Conservation (phyloP, 768 basidiomycete genomes). For the Boletus sp. region DNA sequence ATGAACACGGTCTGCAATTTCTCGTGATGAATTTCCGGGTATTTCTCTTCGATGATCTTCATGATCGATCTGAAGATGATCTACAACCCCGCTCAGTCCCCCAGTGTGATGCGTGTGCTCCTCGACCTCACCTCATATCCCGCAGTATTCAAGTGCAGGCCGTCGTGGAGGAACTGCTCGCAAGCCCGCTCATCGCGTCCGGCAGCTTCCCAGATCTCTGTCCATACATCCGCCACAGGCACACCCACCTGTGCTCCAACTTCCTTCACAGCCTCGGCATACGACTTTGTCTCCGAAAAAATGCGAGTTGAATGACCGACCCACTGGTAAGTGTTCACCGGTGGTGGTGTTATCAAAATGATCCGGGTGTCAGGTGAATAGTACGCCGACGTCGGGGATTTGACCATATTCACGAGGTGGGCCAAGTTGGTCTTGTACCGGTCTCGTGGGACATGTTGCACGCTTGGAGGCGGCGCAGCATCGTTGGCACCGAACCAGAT, state of each 20-base stretch:
- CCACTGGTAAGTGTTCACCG: slow-evolving; percentile 65
- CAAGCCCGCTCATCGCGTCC: slow-evolving; percentile 55
- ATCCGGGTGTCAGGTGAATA: slow-evolving; percentile 73
- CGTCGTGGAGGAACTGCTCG: slow-evolving; percentile 59
- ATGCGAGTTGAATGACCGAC: slow-evolving; percentile 36
- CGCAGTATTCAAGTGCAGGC: slow-evolving; percentile 71
- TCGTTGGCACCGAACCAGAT: slow-evolving; percentile 95
- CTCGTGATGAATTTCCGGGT: slow-evolving; percentile 69
- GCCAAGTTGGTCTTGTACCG: slow-evolving; percentile 63
- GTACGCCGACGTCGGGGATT: slow-evolving; percentile 55
- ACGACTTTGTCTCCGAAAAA: slow-evolving; percentile 59
- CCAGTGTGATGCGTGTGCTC: neutral
- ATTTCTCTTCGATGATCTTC: slow-evolving; percentile 49
- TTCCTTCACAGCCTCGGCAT: slow-evolving; percentile 67
- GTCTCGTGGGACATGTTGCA: slow-evolving; percentile 74
- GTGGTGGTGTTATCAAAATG: slow-evolving; percentile 82
- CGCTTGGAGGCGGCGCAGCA: slow-evolving; percentile 57
- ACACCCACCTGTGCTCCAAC: slow-evolving; percentile 56
- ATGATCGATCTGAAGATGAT: slow-evolving; percentile 63
- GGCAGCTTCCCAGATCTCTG: slow-evolving; percentile 67
- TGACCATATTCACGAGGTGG: slow-evolving; percentile 59
- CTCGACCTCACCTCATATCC: slow-evolving; percentile 63
- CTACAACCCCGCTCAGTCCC: slow-evolving; percentile 35
- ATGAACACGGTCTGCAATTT: slow-evolving; percentile 57
- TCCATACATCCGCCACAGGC: slow-evolving; percentile 74